Evolutionary conservation across 1,139 yeast species (phyloP), one percentile per base, ranked within the genome.

Genomic region (Yamadazyma kanchanaburiensis): DNA sequence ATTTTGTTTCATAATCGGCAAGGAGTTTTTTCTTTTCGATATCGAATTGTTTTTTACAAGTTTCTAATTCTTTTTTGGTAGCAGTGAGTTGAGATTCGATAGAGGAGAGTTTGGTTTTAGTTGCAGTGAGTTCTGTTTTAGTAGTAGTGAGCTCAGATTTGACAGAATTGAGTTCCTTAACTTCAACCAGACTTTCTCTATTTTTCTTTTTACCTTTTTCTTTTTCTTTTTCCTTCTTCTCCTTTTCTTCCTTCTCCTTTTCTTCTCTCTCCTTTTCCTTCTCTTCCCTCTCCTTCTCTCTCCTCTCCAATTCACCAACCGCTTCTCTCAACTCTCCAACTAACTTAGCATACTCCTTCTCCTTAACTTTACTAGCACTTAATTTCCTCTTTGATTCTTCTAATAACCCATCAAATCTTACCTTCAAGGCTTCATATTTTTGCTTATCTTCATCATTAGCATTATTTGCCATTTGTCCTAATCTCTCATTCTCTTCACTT

Each of bases 401-500:
- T 58, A 51, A 64, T 46, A 43, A 46, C 25, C 43, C 48, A 42
- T 45, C 49, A 22, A 53, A 63, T 29, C 53, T 57, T 45, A 38
- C 25, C 26, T 44, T 41, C 17, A 44, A 37, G 41, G 46, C 48
- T 46, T 40, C 58, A 52, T 46, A 43, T 58, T 32, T 51, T 55
- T 41, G 33, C 17, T 53, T 63, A 30, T 33, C 46, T 15, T 42
- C 46, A 6, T 26, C 35, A 24, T 16, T 28, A 14, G 32, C 30
- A 24, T 19, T 38, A 12, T 41, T 28, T 12, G 40, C 39, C 12
- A 44, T 32, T 12, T 34, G 33, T 54, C 37, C 20, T 34, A 60
- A 48, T 11, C 69, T 49, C n/a, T 48, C 56, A 34, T 62, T 62
- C 35, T 66, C 73, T 39, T 68, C 74, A 22, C 47, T 49, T 6